Percentiles rank a stretch among this genome's conserved stretches.
These are phyloP conservation scores for Thuja plicata DNA, from an alignment of 83 land plant genomes.

Conservation along the genomic window DNA sequence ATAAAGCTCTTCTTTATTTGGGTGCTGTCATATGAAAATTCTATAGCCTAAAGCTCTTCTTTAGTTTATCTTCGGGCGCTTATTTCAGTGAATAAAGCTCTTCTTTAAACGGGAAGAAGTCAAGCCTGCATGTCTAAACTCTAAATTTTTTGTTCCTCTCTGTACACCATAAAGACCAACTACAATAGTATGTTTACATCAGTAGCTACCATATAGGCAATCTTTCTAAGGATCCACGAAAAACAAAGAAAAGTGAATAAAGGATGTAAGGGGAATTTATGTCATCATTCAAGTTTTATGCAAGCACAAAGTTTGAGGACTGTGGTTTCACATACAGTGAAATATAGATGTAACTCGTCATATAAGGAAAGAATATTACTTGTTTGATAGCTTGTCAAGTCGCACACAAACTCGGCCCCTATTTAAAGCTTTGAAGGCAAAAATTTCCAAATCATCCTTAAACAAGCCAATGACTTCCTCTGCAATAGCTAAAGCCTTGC, in stretches of 20 bases:
- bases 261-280: not conserved
- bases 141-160: not conserved
- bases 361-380: slow-evolving; percentile 38
- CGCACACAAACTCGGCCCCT: slow-evolving; percentile 65
- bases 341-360: not conserved
- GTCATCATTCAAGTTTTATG: not conserved
- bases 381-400: slow-evolving; percentile 80
- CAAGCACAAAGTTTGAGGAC: not conserved
- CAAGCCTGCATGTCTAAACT: not conserved
- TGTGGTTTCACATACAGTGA: not conserved
- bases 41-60: too few relatives aligned
- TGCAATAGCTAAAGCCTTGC: slow-evolving; percentile 72
- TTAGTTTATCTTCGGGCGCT: too few relatives aligned
- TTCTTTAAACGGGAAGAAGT: not conserved
- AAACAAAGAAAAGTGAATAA: not conserved
- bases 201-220: not conserved
- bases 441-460: slow-evolving; percentile 63
- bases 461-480: slow-evolving; percentile 58
- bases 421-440: slow-evolving; percentile 76
- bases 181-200: not conserved
- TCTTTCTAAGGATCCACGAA: not conserved
- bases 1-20: too few relatives aligned
- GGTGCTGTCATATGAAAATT: not conserved
- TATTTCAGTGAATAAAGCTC: too few relatives aligned
- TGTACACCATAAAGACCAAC: not conserved